Conservation (phyloP, 805 yeast species). For the Brettanomyces nanus region DNA sequence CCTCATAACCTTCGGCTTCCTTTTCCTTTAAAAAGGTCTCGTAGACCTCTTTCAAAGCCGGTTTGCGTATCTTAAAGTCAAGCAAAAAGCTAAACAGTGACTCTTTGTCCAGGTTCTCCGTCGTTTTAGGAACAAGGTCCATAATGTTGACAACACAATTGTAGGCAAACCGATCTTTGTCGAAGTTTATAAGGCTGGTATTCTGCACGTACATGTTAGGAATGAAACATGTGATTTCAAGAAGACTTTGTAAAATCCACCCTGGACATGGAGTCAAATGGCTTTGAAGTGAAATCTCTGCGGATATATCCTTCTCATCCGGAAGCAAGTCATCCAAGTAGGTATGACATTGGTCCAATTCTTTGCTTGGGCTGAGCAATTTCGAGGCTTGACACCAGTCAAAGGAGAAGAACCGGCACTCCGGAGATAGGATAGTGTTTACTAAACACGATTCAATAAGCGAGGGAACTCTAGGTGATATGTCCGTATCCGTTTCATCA, state of each 20-base stretch:
- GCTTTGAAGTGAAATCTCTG: conserved; percentile 22
- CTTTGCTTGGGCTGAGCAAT: conserved; percentile 5
- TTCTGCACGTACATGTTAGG: conserved; percentile 70
- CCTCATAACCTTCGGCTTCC: conserved; percentile 7
- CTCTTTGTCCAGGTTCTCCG: conserved; percentile 18
- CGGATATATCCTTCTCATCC: conserved; percentile 10
- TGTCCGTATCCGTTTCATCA: conserved; percentile 6
- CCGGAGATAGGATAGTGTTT: conserved; percentile 72
- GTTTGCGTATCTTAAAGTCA: conserved; percentile 32
- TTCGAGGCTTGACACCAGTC: conserved; percentile 62
- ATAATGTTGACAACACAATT: conserved; percentile 50
- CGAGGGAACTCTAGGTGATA: conserved; percentile 61
- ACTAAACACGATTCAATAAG: conserved; percentile 74
- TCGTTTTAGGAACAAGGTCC: conserved; percentile 33
- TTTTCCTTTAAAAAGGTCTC: conserved; percentile 34
- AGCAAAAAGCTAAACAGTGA: conserved; percentile 47
- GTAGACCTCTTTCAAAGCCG: conserved; percentile 27
- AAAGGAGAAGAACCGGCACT: conserved; percentile 58
- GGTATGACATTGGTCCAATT: conserved; percentile 10
- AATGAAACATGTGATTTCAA: conserved; percentile 67
- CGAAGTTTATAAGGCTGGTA: conserved; percentile 68
- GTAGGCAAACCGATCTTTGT: conserved; percentile 66
- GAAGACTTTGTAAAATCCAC: conserved; percentile 75
- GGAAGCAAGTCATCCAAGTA: conserved; percentile 27
- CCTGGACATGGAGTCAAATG: conserved; percentile 76